These are phyloP conservation scores for Sporothrix pseudoabietina DNA, from an alignment of 2,329 filamentous ascomycete genomes.

Conservation along the genomic window DNA sequence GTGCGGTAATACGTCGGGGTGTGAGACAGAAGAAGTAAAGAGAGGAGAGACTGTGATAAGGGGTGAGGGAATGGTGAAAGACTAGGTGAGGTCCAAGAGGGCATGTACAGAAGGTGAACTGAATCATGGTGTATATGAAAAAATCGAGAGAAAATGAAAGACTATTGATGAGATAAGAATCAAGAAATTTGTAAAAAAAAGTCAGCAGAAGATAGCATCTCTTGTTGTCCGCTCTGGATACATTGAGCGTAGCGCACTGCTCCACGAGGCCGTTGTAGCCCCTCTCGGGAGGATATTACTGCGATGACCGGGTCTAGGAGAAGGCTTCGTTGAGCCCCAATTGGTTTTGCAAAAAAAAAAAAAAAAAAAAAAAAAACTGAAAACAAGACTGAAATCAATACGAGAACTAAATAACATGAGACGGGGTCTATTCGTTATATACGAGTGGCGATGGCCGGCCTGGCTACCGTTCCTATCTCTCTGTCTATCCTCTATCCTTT, in stretches of 20 bases:
- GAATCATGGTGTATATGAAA: neutral
- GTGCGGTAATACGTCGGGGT: neutral
- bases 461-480: neutral
- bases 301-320: neutral
- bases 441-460: slow-evolving; percentile 23
- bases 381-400: neutral
- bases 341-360: neutral
- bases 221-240: neutral
- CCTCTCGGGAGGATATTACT: neutral
- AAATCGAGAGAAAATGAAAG: neutral
- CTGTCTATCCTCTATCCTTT: neutral
- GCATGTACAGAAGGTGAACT: no score
- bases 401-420: neutral
- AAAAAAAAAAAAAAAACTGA: no score
- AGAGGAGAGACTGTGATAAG: neutral
- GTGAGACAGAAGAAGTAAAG: neutral
- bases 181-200: neutral
- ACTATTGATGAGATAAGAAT: no score
- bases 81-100: neutral
- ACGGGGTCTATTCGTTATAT: slow-evolving; percentile 10
- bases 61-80: neutral
- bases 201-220: neutral
- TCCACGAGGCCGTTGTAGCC: neutral
- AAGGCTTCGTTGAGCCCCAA: neutral
- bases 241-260: neutral